These are phyloP conservation scores for Amanita inopinata DNA, from an alignment of 768 basidiomycete species.

Conservation along the genomic window DNA sequence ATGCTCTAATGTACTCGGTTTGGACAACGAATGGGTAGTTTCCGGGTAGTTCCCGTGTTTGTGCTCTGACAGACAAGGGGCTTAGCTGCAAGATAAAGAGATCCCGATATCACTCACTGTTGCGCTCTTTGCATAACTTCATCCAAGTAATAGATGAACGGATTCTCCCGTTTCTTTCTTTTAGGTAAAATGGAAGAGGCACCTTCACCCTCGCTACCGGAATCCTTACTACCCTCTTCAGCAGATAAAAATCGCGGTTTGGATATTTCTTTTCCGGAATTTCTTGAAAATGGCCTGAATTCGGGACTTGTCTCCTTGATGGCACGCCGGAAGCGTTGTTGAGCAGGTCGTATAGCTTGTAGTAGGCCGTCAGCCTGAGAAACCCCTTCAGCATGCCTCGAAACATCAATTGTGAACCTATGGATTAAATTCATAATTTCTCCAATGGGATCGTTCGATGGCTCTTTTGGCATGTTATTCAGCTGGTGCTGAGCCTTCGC, in stretches of 20 bases:
- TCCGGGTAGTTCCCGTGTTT: neutral
- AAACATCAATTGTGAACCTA: constrained; percentile 36
- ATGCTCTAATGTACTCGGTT: constrained; percentile 1
- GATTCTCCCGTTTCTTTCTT: neutral
- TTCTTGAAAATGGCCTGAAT: constrained; percentile 40
- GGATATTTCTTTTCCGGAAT: constrained; percentile 9
- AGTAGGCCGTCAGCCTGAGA: constrained; percentile 42
- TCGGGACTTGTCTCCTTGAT: constrained; percentile 47
- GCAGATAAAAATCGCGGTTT: constrained; percentile 15
- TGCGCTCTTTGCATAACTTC: constrained; percentile 16
- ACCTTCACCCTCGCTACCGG: constrained; percentile 2
- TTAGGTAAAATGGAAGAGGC: no score
- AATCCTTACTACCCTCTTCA: constrained; percentile 16
- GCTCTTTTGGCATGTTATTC: constrained; percentile 33
- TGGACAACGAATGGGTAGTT: constrained; percentile 7
- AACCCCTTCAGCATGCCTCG: constrained; percentile 39
- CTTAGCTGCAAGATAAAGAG: neutral
- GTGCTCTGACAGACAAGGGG: neutral
- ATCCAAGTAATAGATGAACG: constrained; percentile 15
- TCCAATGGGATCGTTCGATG: constrained; percentile 45
- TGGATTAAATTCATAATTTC: constrained; percentile 44
- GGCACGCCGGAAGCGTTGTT: constrained; percentile 33
- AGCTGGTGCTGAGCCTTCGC: constrained; percentile 24
- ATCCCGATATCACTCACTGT: constrained; percentile 10
- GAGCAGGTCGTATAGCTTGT: constrained; percentile 42